phyloP scores from a whole-genome alignment of 2,329 filamentous ascomycete species.

The Neofusicoccum ribis region DNA sequence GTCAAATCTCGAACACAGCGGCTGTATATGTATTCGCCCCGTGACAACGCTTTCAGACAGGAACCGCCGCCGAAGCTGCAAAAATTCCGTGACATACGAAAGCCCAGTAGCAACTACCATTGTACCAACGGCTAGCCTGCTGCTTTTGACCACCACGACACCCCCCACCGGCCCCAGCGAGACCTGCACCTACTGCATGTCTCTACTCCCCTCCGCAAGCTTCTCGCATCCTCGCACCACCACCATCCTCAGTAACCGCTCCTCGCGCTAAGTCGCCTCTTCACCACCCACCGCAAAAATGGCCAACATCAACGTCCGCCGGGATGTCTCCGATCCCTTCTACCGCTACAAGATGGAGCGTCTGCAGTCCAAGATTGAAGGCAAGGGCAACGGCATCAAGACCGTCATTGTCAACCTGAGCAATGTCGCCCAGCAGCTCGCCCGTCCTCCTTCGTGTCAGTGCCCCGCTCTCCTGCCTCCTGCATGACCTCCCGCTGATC shows the following conservation, averaged over 20 bases:
- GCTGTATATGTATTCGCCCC: slow-evolving; percentile 99
- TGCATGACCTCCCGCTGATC: slow-evolving; percentile 18
- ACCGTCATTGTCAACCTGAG: slow-evolving; percentile 95
- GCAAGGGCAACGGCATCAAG: slow-evolving; percentile 99
- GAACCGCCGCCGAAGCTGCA: slow-evolving; percentile 93
- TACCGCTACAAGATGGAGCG: slow-evolving; percentile 99
- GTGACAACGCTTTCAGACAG: slow-evolving; percentile 91
- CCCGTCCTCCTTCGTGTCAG: slow-evolving; percentile 77
- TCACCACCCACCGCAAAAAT: slow-evolving; percentile 63
- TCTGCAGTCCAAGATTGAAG: slow-evolving; percentile 98
- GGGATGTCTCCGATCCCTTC: slow-evolving; percentile 95
- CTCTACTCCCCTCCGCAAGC: slow-evolving; percentile 51
- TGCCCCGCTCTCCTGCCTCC: slow-evolving; percentile 14
- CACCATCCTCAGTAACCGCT: slow-evolving; percentile 30
- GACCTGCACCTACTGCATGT: slow-evolving; percentile 57
- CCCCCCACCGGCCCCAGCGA: slow-evolving; percentile 25
- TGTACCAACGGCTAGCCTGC: slow-evolving; percentile 86
- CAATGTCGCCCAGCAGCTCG: slow-evolving; percentile 88
- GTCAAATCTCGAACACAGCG: slow-evolving; percentile 31
- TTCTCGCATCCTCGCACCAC: slow-evolving; percentile 33
- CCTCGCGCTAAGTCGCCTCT: slow-evolving; percentile 12
- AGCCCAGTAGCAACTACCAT: slow-evolving; percentile 86
- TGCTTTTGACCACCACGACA: slow-evolving; percentile 28
- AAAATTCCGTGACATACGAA: slow-evolving; percentile 93
- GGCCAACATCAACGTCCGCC: slow-evolving; percentile 97